Evolutionary conservation across 2,329 filamentous ascomycete genomes (phyloP), one percentile per base, ranked within the genome.

Genomic region (Huntiella decipiens): DNA sequence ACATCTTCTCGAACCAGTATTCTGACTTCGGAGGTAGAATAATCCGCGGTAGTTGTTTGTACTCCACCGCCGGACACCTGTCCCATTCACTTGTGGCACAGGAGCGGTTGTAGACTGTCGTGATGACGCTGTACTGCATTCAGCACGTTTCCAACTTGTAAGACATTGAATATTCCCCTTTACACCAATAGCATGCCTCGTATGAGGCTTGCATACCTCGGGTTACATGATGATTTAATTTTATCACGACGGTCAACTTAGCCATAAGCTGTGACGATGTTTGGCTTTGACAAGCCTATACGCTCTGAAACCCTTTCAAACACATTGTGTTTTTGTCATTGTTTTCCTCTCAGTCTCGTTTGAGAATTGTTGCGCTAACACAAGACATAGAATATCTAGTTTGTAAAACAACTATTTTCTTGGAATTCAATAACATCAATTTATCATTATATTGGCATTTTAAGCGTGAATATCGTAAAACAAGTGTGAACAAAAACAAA

Each of bases 171-270:
- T 10, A 13, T 16, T 6, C 3, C 34, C n/a, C 19, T 36, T 37
- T 6, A 34, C 22, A 28, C 22, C 22, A 28, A 28, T 28, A 28
- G 22, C 22, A 28, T 28, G 10, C 32, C 16, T 22, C 28, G 10
- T n/a, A 31, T 28, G 6, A 28, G 12, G 44, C 28, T 19, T 13
- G 5, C 44, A 38, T 17, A 19, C 36, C 32, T n/a, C 16, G 31
- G 47, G 43, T 43, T 43, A 46, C 39, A 49, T 46, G 48, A 65
- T 65, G 63, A 65, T 64, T 61, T 53, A 56, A 59, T 56, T 61
- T 57, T 63, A 64, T 65, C 63, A 65, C 63, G 63, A 65, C 63
- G 63, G 63, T 65, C 63, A 64, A 65, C 63, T 57, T 63, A 65
- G 63, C 63, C 60, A 63, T 61, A 63, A 50, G 63, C 63, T 56